A percentile compares a stretch with the other conserved stretches of the same genome.
Conservation (phyloP, 2,329 filamentous ascomycete genomes). For the Alternaria postmessia region DNA sequence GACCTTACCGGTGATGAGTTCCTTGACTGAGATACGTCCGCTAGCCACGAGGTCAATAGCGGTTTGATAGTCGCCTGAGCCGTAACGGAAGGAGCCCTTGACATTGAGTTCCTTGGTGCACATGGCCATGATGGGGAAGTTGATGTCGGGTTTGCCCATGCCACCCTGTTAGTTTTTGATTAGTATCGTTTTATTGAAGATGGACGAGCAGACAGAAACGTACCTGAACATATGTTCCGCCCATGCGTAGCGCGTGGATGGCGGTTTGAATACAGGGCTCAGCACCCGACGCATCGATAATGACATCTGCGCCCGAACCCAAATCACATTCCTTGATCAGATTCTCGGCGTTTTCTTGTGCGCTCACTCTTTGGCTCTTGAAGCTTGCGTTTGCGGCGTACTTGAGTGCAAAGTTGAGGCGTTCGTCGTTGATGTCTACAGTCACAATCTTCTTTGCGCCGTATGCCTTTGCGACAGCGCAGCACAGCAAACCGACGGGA, state of each 20-base stretch:
- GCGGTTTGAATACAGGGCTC: conserved; percentile 60
- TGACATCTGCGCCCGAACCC: conserved; percentile 58
- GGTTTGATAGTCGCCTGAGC: conserved; percentile 84
- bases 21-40: conserved; percentile 77
- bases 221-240: conserved; percentile 58
- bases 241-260: conserved; percentile 58
- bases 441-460: conserved; percentile 86
- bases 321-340: conserved; percentile 71
- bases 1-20: conserved; percentile 79
- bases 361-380: conserved; percentile 63
- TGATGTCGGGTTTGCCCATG: conserved; percentile 89
- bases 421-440: conserved; percentile 83
- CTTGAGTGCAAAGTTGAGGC: conserved; percentile 78
- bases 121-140: conserved; percentile 88
- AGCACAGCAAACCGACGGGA: conserved; percentile 82
- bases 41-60: conserved; percentile 78
- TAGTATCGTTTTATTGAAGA: neutral
- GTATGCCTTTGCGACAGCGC: conserved; percentile 82
- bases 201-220: conserved; percentile 2
- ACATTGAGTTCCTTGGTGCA: conserved; percentile 89
- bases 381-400: conserved; percentile 75
- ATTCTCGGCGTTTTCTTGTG: conserved; percentile 77
- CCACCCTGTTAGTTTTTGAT: conserved; percentile 57
- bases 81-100: conserved; percentile 90
- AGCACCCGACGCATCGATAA: conserved; percentile 59